These are phyloP conservation scores for Angomonas ambiguus DNA, from an alignment of 208 protist species.

Conservation along the genomic window DNA sequence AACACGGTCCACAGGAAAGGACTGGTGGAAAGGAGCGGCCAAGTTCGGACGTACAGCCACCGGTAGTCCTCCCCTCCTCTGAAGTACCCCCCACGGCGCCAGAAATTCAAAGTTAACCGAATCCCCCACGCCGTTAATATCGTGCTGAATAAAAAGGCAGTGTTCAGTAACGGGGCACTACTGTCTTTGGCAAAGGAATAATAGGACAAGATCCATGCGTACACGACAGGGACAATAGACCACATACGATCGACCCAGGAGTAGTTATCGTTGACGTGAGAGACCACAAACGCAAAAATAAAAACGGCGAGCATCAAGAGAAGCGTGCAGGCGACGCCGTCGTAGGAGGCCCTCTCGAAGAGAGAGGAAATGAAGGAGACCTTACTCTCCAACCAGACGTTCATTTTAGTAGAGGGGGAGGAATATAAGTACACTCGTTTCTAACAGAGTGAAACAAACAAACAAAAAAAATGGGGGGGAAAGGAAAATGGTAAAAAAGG, in stretches of 20 bases:
- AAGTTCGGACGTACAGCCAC: conserved; percentile 57
- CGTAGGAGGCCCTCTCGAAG: conserved; percentile 7
- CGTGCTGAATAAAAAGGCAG: conserved; percentile 31
- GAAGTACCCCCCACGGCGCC: conserved; percentile 62
- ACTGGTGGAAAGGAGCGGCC: conserved; percentile 21
- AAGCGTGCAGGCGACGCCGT: conserved; percentile 23
- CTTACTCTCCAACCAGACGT: conserved; percentile 11
- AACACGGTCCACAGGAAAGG: conserved; percentile 54
- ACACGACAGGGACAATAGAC: conserved; percentile 68
- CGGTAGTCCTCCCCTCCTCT: conserved; percentile 75
- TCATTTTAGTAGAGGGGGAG: not conserved
- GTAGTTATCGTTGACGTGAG: conserved; percentile 57
- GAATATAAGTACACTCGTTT: not conserved
- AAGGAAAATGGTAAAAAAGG: too few species aligned
- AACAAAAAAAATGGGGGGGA: conserved; percentile 4
- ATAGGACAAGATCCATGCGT: conserved; percentile 55
- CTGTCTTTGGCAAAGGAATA: conserved; percentile 20
- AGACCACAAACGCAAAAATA: conserved; percentile 44
- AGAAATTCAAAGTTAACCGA: conserved; percentile 72
- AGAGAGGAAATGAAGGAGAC: not conserved
- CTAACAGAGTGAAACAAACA: conserved; percentile 8
- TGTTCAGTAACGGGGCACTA: conserved; percentile 11
- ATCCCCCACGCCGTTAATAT: conserved; percentile 65
- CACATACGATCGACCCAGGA: conserved; percentile 79
- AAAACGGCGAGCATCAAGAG: conserved; percentile 37